These are phyloP conservation scores for Euphrasia confusa DNA, from an alignment of 257 asterid genomes.

Conservation along the genomic window DNA sequence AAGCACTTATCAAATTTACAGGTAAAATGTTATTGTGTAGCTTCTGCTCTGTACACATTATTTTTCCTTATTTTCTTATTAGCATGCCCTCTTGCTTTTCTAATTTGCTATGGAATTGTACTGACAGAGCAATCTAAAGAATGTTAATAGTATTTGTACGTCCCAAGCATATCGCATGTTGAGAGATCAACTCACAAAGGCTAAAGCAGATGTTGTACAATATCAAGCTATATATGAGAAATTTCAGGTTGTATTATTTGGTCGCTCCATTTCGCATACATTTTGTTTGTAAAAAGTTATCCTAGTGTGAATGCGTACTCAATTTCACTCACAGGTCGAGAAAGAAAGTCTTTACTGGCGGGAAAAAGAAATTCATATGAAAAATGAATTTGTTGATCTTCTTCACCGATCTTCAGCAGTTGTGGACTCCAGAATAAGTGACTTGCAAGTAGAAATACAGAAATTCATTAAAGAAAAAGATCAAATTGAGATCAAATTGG, in stretches of 20 bases:
- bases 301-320: slow-evolving; percentile 21
- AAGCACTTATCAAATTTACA: slow-evolving; percentile 66
- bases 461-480: slow-evolving; percentile 48
- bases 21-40: slow-evolving; percentile 39
- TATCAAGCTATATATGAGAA: slow-evolving; percentile 78
- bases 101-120: slow-evolving; percentile 24
- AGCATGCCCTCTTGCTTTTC: slow-evolving; percentile 22
- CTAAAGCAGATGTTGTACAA: slow-evolving; percentile 60
- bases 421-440: slow-evolving; percentile 66
- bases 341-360: slow-evolving; percentile 82
- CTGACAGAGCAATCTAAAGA: slow-evolving; percentile 76
- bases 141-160: slow-evolving; percentile 59
- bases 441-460: slow-evolving; percentile 65
- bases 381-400: slow-evolving; percentile 74
- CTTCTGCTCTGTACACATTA: slow-evolving; percentile 11
- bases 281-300: slow-evolving; percentile 20
- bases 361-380: slow-evolving; percentile 71
- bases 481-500: slow-evolving; percentile 55
- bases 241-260: slow-evolving; percentile 74
- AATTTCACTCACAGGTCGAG: slow-evolving; percentile 58
- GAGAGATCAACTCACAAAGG: slow-evolving; percentile 72
- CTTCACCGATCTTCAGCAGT: slow-evolving; percentile 65
- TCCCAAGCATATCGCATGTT: slow-evolving; percentile 65
- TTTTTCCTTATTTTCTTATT: slow-evolving; percentile 18
- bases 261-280: slow-evolving; percentile 29